phyloP scores from a whole-genome alignment of 768 basidiomycete genomes.

The Sarcodon sp. region DNA sequence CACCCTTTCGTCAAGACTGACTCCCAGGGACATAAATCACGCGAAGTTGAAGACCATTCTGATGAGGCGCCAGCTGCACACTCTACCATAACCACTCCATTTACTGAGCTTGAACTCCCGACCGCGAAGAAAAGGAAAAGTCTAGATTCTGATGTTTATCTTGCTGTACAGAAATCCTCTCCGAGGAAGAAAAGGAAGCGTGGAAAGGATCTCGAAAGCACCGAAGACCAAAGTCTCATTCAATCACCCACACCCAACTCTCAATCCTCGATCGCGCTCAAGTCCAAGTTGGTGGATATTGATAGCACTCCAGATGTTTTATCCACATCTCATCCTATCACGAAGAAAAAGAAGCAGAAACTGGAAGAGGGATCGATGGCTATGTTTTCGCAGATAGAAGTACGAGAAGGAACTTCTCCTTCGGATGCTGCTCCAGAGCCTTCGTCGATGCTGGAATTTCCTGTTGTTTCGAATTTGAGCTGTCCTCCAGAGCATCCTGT shows the following conservation, averaged over 20 bases:
- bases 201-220: conserved; percentile 4
- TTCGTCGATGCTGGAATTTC: background rate
- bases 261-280: no score
- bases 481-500: background rate
- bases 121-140: no score
- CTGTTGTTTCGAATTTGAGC: no score
- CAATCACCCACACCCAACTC: no score
- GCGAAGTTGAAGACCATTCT: conserved; percentile 9
- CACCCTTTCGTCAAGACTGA: background rate
- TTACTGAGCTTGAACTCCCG: no score
- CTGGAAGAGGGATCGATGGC: conserved; percentile 1
- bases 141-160: background rate
- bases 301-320: background rate
- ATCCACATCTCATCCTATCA: background rate
- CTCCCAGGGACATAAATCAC: background rate
- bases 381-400: background rate
- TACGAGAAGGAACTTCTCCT: background rate
- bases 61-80: background rate
- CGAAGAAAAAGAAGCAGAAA: conserved; percentile 2
- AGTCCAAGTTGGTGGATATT: conserved; percentile 2
- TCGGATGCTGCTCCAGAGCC: background rate
- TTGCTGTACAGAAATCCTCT: background rate
- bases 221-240: conserved; percentile 4
- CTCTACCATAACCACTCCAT: no score
- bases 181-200: conserved; percentile 3